Conservation (phyloP, 306 rosid species). For the Mimosa pudica region DNA sequence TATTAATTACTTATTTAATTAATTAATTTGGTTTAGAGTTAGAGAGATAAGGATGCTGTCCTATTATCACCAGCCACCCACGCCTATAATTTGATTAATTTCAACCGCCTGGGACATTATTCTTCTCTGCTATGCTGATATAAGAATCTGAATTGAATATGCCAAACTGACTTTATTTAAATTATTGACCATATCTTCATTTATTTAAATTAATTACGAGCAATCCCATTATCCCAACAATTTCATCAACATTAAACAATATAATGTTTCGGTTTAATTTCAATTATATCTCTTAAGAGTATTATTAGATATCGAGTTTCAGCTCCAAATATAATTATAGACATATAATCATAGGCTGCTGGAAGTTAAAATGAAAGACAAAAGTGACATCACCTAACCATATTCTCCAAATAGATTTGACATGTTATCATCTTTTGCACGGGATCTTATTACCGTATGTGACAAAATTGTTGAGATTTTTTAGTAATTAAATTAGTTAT, state of each 20-base stretch:
- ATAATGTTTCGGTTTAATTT: background rate
- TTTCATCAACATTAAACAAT: background rate
- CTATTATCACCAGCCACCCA: background rate
- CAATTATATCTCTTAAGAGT: background rate
- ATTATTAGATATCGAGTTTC: too few species aligned
- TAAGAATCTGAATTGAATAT: conserved; percentile 10
- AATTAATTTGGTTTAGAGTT: conserved; percentile 12
- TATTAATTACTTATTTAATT: background rate
- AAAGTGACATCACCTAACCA: background rate
- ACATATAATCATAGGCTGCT: background rate
- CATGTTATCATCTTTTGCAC: too few species aligned
- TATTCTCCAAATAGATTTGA: background rate
- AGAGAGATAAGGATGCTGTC: background rate
- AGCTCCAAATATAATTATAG: background rate
- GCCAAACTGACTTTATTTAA: conserved; percentile 1
- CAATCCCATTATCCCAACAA: background rate
- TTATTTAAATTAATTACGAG: background rate
- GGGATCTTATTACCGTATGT: too few species aligned
- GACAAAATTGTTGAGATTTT: too few species aligned
- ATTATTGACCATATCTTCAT: background rate
- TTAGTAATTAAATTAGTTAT: too few species aligned
- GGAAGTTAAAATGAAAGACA: background rate
- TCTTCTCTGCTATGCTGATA: conserved; percentile 9
- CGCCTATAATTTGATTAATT: background rate
- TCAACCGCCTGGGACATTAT: background rate